Evolutionary conservation across 257 asterid genomes (phyloP).

Genomic region (Solanum pennellii): DNA sequence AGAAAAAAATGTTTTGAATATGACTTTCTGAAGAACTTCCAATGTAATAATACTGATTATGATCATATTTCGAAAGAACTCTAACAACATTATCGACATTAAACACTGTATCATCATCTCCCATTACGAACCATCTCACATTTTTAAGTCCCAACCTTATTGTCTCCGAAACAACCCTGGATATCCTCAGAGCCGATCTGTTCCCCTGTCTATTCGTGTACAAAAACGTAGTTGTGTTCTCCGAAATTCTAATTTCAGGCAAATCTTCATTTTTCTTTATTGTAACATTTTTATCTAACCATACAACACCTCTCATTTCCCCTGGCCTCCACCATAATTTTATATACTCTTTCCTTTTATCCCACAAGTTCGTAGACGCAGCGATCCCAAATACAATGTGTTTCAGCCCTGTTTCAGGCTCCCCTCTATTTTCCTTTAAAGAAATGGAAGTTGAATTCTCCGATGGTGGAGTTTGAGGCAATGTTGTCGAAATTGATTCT

Average conservation of each 20-base stretch:
- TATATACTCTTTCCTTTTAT: constrained; percentile 48
- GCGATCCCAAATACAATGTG: constrained; percentile 63
- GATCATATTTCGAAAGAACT: constrained; percentile 60
- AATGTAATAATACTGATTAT: constrained; percentile 52
- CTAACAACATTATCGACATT: constrained; percentile 58
- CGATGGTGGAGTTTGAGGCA: not conserved
- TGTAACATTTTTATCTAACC: constrained; percentile 39
- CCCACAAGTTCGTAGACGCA: constrained; percentile 57
- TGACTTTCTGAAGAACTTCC: constrained; percentile 79
- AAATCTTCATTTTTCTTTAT: constrained; percentile 18
- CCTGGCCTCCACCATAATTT: constrained; percentile 68
- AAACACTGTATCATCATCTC: constrained; percentile 82
- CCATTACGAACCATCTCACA: constrained; percentile 88
- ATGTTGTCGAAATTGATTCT: not conserved
- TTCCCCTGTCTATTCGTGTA: constrained; percentile 55
- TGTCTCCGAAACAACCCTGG: constrained; percentile 71
- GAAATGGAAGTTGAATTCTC: not conserved
- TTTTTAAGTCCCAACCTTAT: constrained; percentile 44
- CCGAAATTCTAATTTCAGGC: constrained; percentile 50
- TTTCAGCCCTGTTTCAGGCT: constrained; percentile 19
- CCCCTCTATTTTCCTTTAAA: not conserved
- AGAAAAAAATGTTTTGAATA: constrained; percentile 65
- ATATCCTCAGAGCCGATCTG: constrained; percentile 63
- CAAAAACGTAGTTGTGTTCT: constrained; percentile 31
- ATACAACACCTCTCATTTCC: constrained; percentile 61